Evolutionary conservation across 176 grass and related monocot species (phyloP).

Genomic region (Zea mays): Zm-B73-REFERENCE-NAM-5.0 NC_050096.1:228466501-228467000

Average conservation of each 20-base stretch:
- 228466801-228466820: too few species aligned
- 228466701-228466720: constrained; percentile 93
- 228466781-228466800: constrained; percentile 22
- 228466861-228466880: too few species aligned
- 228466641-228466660: constrained; percentile 15
- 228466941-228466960: too few species aligned
- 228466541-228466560: constrained; percentile 93
- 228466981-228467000: too few species aligned
- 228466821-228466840: too few species aligned
- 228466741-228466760: constrained; percentile 39
- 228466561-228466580: constrained; percentile 34
- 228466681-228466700: constrained; percentile 93
- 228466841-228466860: too few species aligned
- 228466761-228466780: constrained; percentile 19
- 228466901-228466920: too few species aligned
- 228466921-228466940: too few species aligned
- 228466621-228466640: constrained; percentile 19
- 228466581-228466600: constrained; percentile 26
- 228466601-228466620: constrained; percentile 6
- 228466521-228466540: constrained; percentile 99
- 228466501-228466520: constrained; percentile 99
- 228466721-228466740: constrained; percentile 86
- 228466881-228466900: too few species aligned
- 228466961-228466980: too few species aligned
- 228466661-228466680: constrained; percentile 90